A percentile compares a stretch with the other conserved stretches of the same genome.
phyloP scores from a whole-genome alignment of 208 protist species.

The Porcisia hertigi region DNA sequence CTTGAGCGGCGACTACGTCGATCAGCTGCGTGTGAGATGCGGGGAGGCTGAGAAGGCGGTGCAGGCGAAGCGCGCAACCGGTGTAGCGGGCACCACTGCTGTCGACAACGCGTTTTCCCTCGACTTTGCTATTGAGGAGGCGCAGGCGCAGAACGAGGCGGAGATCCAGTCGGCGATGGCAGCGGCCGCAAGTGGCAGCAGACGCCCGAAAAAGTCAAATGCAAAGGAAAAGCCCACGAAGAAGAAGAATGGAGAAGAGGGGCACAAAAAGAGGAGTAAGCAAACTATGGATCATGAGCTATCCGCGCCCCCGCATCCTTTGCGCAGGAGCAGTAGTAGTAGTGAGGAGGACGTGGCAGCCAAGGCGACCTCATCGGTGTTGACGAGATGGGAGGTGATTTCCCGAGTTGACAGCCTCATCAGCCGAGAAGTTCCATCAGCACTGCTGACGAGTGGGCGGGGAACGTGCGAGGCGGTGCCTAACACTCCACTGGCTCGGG shows the following conservation, averaged over 20 bases:
- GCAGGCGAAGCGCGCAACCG: constrained; percentile 18
- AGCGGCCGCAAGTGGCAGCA: constrained; percentile 5
- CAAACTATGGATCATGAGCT: constrained; percentile 3
- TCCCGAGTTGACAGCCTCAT: constrained; percentile 16
- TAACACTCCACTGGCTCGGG: constrained; percentile 40
- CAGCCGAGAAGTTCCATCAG: constrained; percentile 15
- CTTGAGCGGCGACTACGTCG: constrained; percentile 64
- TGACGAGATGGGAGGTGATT: constrained; percentile 16
- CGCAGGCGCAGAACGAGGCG: constrained; percentile 28
- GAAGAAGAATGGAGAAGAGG: constrained; percentile 6
- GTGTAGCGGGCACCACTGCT: not conserved
- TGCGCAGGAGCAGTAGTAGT: not conserved
- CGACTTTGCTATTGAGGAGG: constrained; percentile 49
- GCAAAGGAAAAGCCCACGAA: constrained; percentile 27
- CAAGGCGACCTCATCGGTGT: too few relatives aligned
- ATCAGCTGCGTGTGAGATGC: constrained; percentile 34
- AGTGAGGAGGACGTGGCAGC: not conserved
- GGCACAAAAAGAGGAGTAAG: not conserved
- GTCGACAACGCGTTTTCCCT: constrained; percentile 39
- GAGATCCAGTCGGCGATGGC: constrained; percentile 37
- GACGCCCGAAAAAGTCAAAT: constrained; percentile 7
- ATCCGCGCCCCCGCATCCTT: not conserved
- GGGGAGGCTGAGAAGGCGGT: constrained; percentile 30
- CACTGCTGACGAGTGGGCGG: constrained; percentile 13
- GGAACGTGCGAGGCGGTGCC: constrained; percentile 45